These are phyloP conservation scores for Cucurbita pepo DNA, from an alignment of 306 rosid species.

Conservation along the genomic window DNA sequence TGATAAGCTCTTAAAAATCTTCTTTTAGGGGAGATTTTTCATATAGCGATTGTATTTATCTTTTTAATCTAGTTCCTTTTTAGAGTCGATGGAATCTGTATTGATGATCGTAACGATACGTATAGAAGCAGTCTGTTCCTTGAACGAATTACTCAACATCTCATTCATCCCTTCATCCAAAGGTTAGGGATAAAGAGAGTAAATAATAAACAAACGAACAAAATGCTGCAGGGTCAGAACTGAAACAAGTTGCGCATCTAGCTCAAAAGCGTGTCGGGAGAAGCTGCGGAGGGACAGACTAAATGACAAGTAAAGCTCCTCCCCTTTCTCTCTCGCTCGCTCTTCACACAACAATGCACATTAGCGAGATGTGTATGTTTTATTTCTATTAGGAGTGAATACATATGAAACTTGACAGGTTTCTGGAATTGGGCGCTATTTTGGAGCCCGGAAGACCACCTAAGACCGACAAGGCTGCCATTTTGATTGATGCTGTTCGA, in stretches of 20 bases:
- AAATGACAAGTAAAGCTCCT: slow-evolving; percentile 57
- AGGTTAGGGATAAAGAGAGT: not conserved
- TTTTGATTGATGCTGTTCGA: slow-evolving; percentile 66
- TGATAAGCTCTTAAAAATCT: not conserved
- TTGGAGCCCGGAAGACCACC: slow-evolving; percentile 90
- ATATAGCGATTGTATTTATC: not conserved
- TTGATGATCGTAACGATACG: not conserved
- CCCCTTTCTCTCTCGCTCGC: not conserved
- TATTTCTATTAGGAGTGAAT: not conserved
- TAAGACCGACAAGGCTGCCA: slow-evolving; percentile 81
- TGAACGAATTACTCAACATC: not conserved
- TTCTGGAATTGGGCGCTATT: slow-evolving; percentile 73
- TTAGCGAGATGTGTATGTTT: not conserved
- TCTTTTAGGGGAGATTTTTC: not conserved
- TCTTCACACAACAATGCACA: not conserved
- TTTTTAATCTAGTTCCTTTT: not conserved
- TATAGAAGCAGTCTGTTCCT: not conserved
- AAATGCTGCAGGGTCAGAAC: slow-evolving; percentile 41
- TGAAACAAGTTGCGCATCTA: slow-evolving; percentile 47
- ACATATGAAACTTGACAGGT: slow-evolving; percentile 29
- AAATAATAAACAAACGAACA: not conserved
- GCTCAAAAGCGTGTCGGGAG: slow-evolving; percentile 91
- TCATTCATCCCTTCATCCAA: not conserved
- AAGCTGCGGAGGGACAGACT: slow-evolving; percentile 88
- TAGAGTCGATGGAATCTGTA: not conserved